Evolutionary conservation across 192 early-diverging fungal species (phyloP).

Genomic region (Dimargaris cristalligena): DNA sequence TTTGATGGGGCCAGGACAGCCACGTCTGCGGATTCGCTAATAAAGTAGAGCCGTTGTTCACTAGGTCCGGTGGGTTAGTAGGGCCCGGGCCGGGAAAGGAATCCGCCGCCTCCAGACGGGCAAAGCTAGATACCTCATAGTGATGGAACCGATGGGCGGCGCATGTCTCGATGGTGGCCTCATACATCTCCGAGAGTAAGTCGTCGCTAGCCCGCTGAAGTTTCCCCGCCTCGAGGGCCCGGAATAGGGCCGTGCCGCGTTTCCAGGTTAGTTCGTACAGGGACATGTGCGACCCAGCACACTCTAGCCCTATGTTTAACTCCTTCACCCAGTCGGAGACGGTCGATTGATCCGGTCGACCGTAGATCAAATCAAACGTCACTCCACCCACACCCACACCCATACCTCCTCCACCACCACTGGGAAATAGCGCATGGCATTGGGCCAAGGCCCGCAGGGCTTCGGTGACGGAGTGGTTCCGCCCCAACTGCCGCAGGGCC

Average conservation of each 20-base stretch:
- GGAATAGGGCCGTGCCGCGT: constrained; percentile 30
- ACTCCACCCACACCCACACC: too few relatives aligned
- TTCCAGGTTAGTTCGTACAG: constrained; percentile 39
- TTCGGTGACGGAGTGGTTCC: constrained; percentile 27
- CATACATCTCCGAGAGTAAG: constrained; percentile 26
- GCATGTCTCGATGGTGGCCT: constrained; percentile 18
- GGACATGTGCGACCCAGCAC: constrained; percentile 26
- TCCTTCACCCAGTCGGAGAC: constrained; percentile 20
- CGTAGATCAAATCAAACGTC: constrained; percentile 35
- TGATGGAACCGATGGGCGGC: constrained; percentile 18
- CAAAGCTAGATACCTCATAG: constrained; percentile 36
- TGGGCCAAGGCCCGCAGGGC: constrained; percentile 21
- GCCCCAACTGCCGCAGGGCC: constrained; percentile 21
- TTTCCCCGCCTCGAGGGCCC: constrained; percentile 16
- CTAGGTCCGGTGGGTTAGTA: background rate
- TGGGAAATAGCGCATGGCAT: constrained; percentile 19
- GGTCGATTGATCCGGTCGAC: constrained; percentile 28
- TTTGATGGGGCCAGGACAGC: constrained; percentile 12
- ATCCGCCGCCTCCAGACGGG: background rate
- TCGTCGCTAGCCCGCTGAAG: constrained; percentile 16
- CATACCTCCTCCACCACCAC: too few relatives aligned
- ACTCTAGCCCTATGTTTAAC: constrained; percentile 17
- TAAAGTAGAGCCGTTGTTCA: constrained; percentile 8
- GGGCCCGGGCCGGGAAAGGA: background rate
- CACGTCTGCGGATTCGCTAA: background rate